Conservation (phyloP, 768 basidiomycete species). For the Amanita molliuscula region DNA sequence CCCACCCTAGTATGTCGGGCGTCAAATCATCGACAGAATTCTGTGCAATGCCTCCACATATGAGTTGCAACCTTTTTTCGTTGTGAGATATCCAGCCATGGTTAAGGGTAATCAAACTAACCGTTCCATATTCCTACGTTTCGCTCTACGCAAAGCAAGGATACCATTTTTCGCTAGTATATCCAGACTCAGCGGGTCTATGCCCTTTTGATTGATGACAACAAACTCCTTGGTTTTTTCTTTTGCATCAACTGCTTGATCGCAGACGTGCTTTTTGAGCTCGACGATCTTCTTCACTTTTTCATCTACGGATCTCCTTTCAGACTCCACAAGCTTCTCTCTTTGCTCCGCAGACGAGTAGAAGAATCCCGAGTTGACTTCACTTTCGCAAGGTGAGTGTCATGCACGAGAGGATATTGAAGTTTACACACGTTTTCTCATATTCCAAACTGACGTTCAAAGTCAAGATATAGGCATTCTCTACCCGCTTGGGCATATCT, state of each 20-base stretch:
- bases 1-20: constrained; percentile 90
- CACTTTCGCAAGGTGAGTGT: constrained; percentile 37
- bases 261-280: constrained; percentile 93
- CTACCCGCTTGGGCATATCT: constrained; percentile 97
- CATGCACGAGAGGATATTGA: constrained; percentile 6
- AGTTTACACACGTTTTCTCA: constrained; percentile 85
- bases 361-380: constrained; percentile 99
- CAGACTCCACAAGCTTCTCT: constrained; percentile 97
- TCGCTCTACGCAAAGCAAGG: constrained; percentile 86
- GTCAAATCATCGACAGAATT: constrained; percentile 96
- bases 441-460: constrained; percentile 98
- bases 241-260: constrained; percentile 76
- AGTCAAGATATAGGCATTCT: constrained; percentile 91
- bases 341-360: constrained; percentile 98
- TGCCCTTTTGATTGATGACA: constrained; percentile 97
- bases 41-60: constrained; percentile 91
- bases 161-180: constrained; percentile 96
- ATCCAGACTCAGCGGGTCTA: constrained; percentile 94
- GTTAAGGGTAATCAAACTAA: constrained; percentile 20
- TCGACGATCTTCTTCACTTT: constrained; percentile 95
- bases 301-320: constrained; percentile 86
- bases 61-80: constrained; percentile 66
- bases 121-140: constrained; percentile 99
- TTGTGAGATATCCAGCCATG: constrained; percentile 1
- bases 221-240: constrained; percentile 86